Percentiles rank a stretch among this genome's conserved stretches.
Evolutionary conservation across 306 rosid species (phyloP).

Genomic region (Fragaria iinumae): DNA sequence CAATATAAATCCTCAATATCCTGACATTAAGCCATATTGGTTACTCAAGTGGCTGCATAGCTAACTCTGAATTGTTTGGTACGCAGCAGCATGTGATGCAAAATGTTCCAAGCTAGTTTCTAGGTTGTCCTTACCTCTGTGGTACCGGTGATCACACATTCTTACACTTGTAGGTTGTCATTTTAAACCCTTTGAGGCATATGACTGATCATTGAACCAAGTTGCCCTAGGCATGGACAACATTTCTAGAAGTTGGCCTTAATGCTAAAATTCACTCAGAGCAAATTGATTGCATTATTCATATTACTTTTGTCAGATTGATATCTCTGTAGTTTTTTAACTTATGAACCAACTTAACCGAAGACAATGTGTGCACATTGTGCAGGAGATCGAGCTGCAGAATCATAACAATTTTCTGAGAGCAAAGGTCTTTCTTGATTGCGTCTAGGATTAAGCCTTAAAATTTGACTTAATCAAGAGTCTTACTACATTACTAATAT

Average conservation of each 20-base stretch:
- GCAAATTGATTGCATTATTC: background rate
- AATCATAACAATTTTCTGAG: slow-evolving; percentile 80
- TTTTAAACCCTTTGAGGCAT: background rate
- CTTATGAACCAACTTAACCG: background rate
- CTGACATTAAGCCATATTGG: background rate
- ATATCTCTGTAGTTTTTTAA: background rate
- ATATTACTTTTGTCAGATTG: background rate
- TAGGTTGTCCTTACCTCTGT: background rate
- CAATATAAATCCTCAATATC: background rate
- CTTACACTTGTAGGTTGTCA: background rate
- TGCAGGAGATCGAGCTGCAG: slow-evolving; percentile 89
- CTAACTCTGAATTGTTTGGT: background rate
- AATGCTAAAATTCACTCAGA: background rate
- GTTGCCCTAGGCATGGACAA: background rate
- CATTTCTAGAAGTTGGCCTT: background rate
- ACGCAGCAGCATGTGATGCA: background rate
- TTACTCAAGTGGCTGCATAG: background rate
- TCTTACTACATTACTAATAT: background rate
- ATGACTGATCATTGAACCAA: background rate
- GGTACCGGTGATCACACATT: background rate
- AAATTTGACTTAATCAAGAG: background rate
- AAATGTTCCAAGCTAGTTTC: slow-evolving; percentile 5
- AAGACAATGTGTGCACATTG: background rate
- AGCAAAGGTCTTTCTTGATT: slow-evolving; percentile 53
- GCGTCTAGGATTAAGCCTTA: background rate